Percentiles rank a stretch among this genome's conserved stretches.
These are phyloP conservation scores for Diaporthe velutina DNA, from an alignment of 2,329 filamentous ascomycete genomes.

Conservation along the genomic window DNA sequence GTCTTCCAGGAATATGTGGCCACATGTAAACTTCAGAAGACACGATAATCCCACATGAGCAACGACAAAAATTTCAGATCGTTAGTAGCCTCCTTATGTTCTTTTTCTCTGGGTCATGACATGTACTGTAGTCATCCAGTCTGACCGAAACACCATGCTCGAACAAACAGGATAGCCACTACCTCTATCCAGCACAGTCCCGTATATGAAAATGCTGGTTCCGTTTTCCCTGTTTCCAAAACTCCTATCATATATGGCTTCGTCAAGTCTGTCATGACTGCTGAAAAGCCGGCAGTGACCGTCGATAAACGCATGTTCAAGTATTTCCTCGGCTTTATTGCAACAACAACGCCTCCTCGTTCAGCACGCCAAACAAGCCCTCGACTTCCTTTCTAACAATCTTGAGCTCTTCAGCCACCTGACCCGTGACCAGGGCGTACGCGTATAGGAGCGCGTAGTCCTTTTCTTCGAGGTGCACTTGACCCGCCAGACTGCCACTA, in stretches of 20 bases:
- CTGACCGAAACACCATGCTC: slow-evolving; percentile 31
- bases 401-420: slow-evolving; percentile 74
- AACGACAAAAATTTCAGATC: neutral
- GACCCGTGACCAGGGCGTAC: slow-evolving; percentile 80
- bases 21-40: neutral
- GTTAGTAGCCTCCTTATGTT: neutral
- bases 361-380: slow-evolving; percentile 71
- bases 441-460: slow-evolving; percentile 96
- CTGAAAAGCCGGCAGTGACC: neutral
- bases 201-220: neutral
- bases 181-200: slow-evolving; percentile 11
- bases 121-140: slow-evolving; percentile 14
- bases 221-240: neutral
- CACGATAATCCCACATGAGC: neutral
- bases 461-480: slow-evolving; percentile 71
- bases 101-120: slow-evolving; percentile 6
- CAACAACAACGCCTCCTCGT: slow-evolving; percentile 70
- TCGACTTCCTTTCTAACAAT: slow-evolving; percentile 73
- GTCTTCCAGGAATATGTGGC: neutral
- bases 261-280: neutral
- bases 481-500: slow-evolving; percentile 46
- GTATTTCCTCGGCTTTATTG: slow-evolving; percentile 53
- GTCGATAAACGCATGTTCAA: neutral
- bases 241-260: neutral
- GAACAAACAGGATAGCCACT: slow-evolving; percentile 17